Conservation (phyloP, 179 eudicot species). For the Beta corolliflora region DNA sequence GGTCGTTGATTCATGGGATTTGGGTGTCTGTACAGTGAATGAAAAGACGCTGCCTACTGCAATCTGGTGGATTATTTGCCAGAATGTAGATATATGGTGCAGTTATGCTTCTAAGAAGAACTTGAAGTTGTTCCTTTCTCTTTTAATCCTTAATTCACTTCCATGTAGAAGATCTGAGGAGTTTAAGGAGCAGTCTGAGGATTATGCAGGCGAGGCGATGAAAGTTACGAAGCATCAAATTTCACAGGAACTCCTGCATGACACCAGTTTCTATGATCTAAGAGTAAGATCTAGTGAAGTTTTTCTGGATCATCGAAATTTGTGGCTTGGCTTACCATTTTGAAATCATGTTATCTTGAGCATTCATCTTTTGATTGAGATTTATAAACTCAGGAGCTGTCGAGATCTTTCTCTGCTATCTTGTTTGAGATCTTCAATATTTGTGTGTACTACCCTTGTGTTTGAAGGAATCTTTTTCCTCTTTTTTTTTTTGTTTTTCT, state of each 20-base stretch:
- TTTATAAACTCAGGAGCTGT: background rate
- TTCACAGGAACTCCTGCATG: conserved; percentile 61
- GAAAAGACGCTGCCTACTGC: conserved; percentile 63
- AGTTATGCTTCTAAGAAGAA: conserved; percentile 64
- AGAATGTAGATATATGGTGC: conserved; percentile 78
- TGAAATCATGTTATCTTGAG: background rate
- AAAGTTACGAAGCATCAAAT: conserved; percentile 45
- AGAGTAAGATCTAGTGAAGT: conserved; percentile 47
- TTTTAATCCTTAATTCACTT: conserved; percentile 47
- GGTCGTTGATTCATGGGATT: conserved; percentile 45
- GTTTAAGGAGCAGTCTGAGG: conserved; percentile 24
- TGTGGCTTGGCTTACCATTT: background rate
- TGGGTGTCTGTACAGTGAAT: conserved; percentile 57
- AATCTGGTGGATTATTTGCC: conserved; percentile 78
- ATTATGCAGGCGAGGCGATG: conserved; percentile 29
- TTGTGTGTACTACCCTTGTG: background rate
- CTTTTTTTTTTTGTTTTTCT: too few relatives aligned
- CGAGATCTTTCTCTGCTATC: background rate
- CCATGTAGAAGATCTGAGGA: conserved; percentile 35
- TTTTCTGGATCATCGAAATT: background rate
- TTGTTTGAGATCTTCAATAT: background rate
- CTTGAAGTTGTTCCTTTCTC: conserved; percentile 62
- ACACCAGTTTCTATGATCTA: conserved; percentile 73
- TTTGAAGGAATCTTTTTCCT: too few relatives aligned
- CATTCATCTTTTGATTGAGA: background rate